A percentile compares a stretch with the other conserved stretches of the same genome.
Evolutionary conservation across 495 filamentous ascomycete genomes (phyloP).

Genomic region (Trichoderma asperelloides): DNA sequence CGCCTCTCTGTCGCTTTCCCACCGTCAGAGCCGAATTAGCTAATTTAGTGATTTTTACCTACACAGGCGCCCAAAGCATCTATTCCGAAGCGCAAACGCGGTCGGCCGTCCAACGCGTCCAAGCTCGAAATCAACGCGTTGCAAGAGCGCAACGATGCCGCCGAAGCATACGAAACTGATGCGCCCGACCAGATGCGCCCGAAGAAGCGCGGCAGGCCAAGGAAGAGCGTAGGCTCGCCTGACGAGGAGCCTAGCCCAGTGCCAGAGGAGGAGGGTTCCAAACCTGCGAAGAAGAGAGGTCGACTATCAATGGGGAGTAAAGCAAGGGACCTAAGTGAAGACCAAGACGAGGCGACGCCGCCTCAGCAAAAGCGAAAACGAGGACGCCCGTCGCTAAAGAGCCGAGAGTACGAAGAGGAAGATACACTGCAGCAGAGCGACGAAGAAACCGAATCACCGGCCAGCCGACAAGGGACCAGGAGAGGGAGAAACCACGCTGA

Average conservation of each 20-base stretch:
- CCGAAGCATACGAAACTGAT: constrained; percentile 5
- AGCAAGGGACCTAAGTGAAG: not conserved
- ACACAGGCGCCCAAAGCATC: not conserved
- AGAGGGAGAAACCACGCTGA: not conserved
- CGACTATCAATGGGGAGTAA: constrained; percentile 2
- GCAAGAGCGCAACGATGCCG: constrained; percentile 5
- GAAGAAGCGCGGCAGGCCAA: constrained; percentile 16
- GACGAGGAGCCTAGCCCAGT: not conserved
- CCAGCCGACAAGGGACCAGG: not conserved
- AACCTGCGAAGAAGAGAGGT: constrained; percentile 17
- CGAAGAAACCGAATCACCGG: not conserved
- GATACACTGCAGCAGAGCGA: not conserved
- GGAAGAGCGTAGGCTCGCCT: constrained; percentile 10
- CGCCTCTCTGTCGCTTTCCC: not conserved
- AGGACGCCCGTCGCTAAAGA: constrained; percentile 6
- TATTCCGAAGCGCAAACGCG: constrained; percentile 32
- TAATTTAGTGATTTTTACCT: not conserved
- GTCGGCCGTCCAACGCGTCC: constrained; percentile 31
- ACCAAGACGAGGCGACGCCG: not conserved
- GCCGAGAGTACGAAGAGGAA: not conserved
- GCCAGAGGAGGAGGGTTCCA: constrained; percentile 9
- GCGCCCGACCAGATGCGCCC: constrained; percentile 4
- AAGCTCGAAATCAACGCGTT: constrained; percentile 28
- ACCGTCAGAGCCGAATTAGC: not conserved
- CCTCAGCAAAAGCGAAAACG: constrained; percentile 11